Base-by-base conservation (phyloP, 1,139 yeast genomes). In the Lodderomyces theae region DNA sequence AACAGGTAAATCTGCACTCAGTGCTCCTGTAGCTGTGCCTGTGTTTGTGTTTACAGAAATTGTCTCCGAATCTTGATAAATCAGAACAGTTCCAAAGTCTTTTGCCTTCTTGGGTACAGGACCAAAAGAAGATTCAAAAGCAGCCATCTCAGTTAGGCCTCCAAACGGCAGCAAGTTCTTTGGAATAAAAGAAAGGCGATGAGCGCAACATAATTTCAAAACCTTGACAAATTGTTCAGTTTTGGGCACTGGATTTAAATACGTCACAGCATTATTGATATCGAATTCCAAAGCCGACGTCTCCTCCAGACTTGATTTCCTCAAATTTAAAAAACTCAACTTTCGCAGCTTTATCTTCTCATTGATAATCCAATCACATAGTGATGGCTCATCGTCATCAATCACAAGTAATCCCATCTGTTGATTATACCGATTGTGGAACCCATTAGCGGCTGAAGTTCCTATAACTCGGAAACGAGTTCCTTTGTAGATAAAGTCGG, bases 91-190 rank as follows among this genome's bases (percentile, higher is more conserved):
- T 3, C 72, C 75, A 10, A 55, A 50, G 38, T 69, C 74, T 5
- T 61, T 48, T 45, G 53, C 69, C 45, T 59, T 67, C 45, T 61
- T 66, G n/a, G 73, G 74, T 21, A 36, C 19, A 5, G n/a, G 29
- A 25, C 29, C 29, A 11, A 25, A 16, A 13, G n/a, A 6, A 3
- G 29, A n/a, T n/a, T 25, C 5, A 8, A 8, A 8, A 25, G 15
- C 5, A n/a, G 29, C 29, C 4, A 4, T 16, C 15, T 69, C 73
- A 37, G 54, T 58, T 37, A 62, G 65, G 2, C 51, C 47, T 1
- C 74, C 75, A 53, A 72, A 71, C 1, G 76, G 76, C 0, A 76
- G 77, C 38, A 61, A 45, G 21, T 61, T 53, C 42, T 57, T 54
- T 13, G 73, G 66, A 10, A 66, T 54, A 45, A 58, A 64, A n/a